Evolutionary conservation across 495 filamentous ascomycete species (phyloP), one percentile per base, ranked within the genome.

Genomic region (Podospora comata): DNA sequence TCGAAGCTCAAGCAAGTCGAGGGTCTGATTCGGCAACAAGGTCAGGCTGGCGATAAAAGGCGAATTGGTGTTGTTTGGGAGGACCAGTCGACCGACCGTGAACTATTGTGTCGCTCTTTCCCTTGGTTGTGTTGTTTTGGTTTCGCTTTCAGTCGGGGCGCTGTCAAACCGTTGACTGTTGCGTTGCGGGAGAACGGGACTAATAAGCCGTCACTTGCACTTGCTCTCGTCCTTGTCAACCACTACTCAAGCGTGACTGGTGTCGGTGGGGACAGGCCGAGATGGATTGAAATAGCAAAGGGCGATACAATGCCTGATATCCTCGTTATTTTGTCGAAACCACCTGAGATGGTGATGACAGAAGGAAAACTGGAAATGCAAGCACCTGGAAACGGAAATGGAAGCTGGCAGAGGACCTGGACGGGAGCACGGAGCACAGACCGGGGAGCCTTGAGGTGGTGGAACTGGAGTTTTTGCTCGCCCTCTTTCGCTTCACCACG

Each of bases 401-500:
- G 30, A 32, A 48, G 39, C 39, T 48, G 39, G 39, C 39, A 30
- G 30, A 61, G 30, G 27, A 32, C 16, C 23, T 15, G 16, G 16
- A 30, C 26, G 30, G 30, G 59, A 61, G 27, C 19, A 59, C 26
- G 56, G 56, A 20, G 27, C 23, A 61, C 59, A 28, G 59, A 30
- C 7, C 26, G 26, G 26, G 19, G 59, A 30, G 26, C 16, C 23
- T 23, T 23, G 23, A 23, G 23, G 23, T 26, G 27, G 34, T 39
- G 34, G 34, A 39, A 39, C 34, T 39, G 34, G 27, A 60, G 58
- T 60, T 60, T 60, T 60, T 60, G 58, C 13, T 60, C 58, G 19
- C 20, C 19, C 19, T 61, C 27, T 18, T 27, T 63, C 32, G 30
- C 28, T 44, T 63, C 61, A 27, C 48, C 61, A 63, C 61, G 32